Evolutionary conservation across 176 grass and related monocot species (phyloP), one percentile per base, ranked within the genome.

Genomic region (Musa troglodytarum): DNA sequence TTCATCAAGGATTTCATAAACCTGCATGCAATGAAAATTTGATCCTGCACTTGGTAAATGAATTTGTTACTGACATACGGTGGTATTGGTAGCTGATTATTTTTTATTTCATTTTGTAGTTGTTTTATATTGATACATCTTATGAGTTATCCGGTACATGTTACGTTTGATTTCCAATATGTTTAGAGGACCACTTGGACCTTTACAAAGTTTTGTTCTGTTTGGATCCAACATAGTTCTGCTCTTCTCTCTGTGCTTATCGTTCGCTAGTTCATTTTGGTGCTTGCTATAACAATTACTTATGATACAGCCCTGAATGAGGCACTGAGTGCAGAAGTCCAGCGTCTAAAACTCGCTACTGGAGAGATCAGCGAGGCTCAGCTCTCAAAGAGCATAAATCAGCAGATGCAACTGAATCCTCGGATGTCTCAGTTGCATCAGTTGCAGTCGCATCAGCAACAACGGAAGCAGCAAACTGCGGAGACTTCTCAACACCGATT

Each of bases 401-500:
- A 90, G 21, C 94, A 90, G 65, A 81, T 81, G 70, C 89, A 83
- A 79, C 81, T 97, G 88, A 90, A 84, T 87, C 86, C 88, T 62
- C 90, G 93, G 74, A 79, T 93, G 82, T 76, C 90, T 50, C 94
- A 97, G 49, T 65, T 91, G 72, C 93, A 93, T 82, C 90, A 93
- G 59, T 82, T 93, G 70, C 94, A 93, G 59, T 81, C 86, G 74
- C 94, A 97, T 74, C 93, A 92, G 69, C 88, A 83, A 65, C 81
- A 55, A 19, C 85, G 84, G 75, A 71, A 83, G 68, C 62, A 65
- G 80, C 88, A 85, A 70, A 70, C 49, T 22, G 16, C 17, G 0
- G 43, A 70, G 16, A 50, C 19, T 19, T 17, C 67, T 51, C 68
- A 3, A 1, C 50, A 21, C 9, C 68, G 22, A 51, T 51, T 70